Evolutionary conservation across 306 rosid genomes (phyloP).

Genomic region (Sesbania bispinosa): DNA sequence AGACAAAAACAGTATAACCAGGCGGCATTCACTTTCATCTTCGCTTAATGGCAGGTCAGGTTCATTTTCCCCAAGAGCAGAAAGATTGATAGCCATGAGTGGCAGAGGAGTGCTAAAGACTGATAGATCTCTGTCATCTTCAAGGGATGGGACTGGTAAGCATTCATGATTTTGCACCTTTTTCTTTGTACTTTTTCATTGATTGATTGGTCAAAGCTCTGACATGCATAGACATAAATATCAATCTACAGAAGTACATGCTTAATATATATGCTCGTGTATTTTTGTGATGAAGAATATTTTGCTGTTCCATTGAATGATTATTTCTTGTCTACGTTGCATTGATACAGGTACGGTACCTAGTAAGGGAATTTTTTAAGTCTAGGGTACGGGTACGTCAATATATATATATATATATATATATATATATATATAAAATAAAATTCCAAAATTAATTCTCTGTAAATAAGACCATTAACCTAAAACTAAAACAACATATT

Average conservation of each 20-base stretch:
- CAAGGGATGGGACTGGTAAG: slow-evolving; percentile 51
- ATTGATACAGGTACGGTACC: too few relatives aligned
- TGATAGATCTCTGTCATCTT: slow-evolving; percentile 42
- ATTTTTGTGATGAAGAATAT: not conserved
- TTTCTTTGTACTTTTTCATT: not conserved
- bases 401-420: too few relatives aligned
- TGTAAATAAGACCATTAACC: too few relatives aligned
- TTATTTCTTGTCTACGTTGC: not conserved
- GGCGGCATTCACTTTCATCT: slow-evolving; percentile 57
- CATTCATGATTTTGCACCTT: not conserved
- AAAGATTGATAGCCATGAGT: slow-evolving; percentile 24
- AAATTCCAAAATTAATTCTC: too few relatives aligned
- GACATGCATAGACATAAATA: not conserved
- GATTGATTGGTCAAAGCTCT: not conserved
- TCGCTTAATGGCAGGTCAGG: slow-evolving; percentile 37
- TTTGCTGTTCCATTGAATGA: not conserved
- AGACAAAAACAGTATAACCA: slow-evolving; percentile 33
- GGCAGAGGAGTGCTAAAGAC: slow-evolving; percentile 37
- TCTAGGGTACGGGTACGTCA: too few relatives aligned
- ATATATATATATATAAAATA: too few relatives aligned
- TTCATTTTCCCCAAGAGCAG: slow-evolving; percentile 42
- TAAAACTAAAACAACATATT: too few relatives aligned
- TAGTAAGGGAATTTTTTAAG: too few relatives aligned
- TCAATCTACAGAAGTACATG: not conserved
- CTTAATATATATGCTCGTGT: not conserved